phyloP scores from a whole-genome alignment of 2,329 filamentous ascomycete species.

The Diaporthe aspalathi region DNA sequence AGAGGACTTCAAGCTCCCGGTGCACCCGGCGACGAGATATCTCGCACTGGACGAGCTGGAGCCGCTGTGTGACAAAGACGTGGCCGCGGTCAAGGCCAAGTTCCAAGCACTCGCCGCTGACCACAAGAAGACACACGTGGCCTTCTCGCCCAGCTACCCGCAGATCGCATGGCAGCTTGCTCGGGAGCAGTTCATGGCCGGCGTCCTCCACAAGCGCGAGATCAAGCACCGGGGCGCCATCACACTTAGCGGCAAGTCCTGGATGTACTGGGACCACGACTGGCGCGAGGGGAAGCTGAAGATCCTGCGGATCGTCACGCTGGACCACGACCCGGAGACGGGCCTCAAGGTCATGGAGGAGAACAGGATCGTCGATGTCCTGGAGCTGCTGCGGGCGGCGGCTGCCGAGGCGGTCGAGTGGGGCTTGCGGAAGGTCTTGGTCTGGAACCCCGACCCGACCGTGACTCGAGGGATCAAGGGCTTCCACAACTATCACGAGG shows the following conservation, averaged over 20 bases:
- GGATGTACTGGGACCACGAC: conserved; percentile 53
- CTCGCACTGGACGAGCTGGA: conserved; percentile 43
- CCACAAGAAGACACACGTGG: conserved; percentile 46
- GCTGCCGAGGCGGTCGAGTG: conserved; percentile 48
- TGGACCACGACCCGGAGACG: conserved; percentile 35
- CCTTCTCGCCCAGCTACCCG: conserved; percentile 47
- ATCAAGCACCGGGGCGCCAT: conserved; percentile 43
- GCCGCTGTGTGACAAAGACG: conserved; percentile 45
- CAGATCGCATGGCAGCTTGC: conserved; percentile 50
- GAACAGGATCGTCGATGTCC: conserved; percentile 44
- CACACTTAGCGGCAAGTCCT: conserved; percentile 44
- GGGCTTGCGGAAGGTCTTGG: conserved; percentile 49
- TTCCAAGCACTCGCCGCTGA: conserved; percentile 43
- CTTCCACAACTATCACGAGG: conserved; percentile 54
- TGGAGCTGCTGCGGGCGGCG: conserved; percentile 49
- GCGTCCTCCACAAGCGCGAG: conserved; percentile 41
- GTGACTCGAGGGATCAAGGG: conserved; percentile 45
- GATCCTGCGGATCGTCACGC: conserved; percentile 45
- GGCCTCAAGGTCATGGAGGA: conserved; percentile 32
- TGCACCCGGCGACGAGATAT: conserved; percentile 42
- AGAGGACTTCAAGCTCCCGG: conserved; percentile 39
- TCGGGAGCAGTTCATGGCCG: conserved; percentile 46
- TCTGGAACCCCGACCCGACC: conserved; percentile 52
- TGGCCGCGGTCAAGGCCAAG: conserved; percentile 44
- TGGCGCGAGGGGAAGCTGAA: conserved; percentile 47